Base-by-base conservation (phyloP, 345 rosid genomes). In the Lenwebbia sp. region DNA sequence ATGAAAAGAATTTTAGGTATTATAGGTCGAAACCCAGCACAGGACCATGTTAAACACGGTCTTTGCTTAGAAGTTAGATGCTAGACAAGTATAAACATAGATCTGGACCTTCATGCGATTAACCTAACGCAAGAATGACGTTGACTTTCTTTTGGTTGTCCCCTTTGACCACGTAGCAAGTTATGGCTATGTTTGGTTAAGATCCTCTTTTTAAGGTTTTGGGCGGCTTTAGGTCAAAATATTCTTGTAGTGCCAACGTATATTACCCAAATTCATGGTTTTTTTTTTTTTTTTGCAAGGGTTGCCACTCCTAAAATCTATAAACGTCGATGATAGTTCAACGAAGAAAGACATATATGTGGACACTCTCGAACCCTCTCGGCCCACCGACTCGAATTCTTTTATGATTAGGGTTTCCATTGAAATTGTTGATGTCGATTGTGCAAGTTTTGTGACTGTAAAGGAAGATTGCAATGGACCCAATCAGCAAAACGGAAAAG, bases 121-220 rank as follows among this genome's bases (percentile, higher is more conserved):
- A 19, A 22, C 47, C 78, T 21, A 70, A 70, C 78, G 17, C 12
- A 0, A 70, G 25, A 8, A 33, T 22, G 78, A 47, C 78, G 25
- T 70, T 70, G 78, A 70, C 25, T 70, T 70, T 70, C 78, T 70
- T 70, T 12, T 9, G 25, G 25, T 33, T 65, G 41, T 19, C 78
- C 47, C 85, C 88, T 86, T 83, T 57, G 83, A 86, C 88, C 3
- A 6, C 17, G 52, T 52, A 62, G 40, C 82, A 86, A 86, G 85
- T 62, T 44, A 83, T 40, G 62, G 33, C 40, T 19, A 47, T 41
- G 23, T 41, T 15, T 53, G 50, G 52, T 56, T 40, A 11, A 57
- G 76, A 57, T 54, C 85, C 76, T 84, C 54, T 6, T 62, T 52
- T 40, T 37, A 82, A 50, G 86, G 11, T 1, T 58, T n/a, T 21